Evolutionary conservation across 2,329 filamentous ascomycete genomes (phyloP).

Genomic region (Phyllachora maydis): DNA sequence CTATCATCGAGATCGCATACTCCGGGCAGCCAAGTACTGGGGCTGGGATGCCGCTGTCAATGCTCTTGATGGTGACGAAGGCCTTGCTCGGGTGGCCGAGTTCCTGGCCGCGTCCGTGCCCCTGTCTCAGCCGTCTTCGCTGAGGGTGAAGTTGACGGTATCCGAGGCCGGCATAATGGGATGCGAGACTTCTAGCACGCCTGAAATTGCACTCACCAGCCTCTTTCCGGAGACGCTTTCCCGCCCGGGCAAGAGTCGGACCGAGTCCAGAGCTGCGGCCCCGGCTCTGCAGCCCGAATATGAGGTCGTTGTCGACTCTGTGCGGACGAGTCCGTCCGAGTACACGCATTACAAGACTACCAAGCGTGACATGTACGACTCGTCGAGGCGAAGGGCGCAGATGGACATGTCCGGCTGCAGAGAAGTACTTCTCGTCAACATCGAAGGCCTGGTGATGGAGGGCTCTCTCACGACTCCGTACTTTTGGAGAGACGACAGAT

Average conservation of each 20-base stretch:
- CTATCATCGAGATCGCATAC: constrained; percentile 58
- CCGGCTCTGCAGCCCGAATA: constrained; percentile 12
- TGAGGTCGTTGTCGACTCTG: constrained; percentile 21
- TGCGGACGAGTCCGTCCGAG: constrained; percentile 24
- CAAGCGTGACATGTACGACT: constrained; percentile 47
- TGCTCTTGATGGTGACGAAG: constrained; percentile 20
- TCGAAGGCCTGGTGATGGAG: constrained; percentile 53
- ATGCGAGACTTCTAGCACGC: constrained; percentile 16
- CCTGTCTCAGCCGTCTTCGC: constrained; percentile 9
- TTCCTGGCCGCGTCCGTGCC: constrained; percentile 13
- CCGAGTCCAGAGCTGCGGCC: neutral
- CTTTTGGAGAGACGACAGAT: constrained; percentile 49
- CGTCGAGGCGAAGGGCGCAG: constrained; percentile 38
- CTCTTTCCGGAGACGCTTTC: constrained; percentile 32
- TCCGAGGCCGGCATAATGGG: constrained; percentile 22
- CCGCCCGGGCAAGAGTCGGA: constrained; percentile 5
- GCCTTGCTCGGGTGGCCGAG: constrained; percentile 19
- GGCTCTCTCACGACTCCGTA: constrained; percentile 69
- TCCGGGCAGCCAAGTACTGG: constrained; percentile 39
- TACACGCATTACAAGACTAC: constrained; percentile 82
- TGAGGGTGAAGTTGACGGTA: constrained; percentile 35
- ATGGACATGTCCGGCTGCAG: constrained; percentile 28
- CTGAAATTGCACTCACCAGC: constrained; percentile 21
- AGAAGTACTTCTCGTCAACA: constrained; percentile 61
- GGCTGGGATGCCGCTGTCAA: constrained; percentile 25